Base-by-base conservation (phyloP, 345 rosid species). In the Melastoma malabathricum region DNA sequence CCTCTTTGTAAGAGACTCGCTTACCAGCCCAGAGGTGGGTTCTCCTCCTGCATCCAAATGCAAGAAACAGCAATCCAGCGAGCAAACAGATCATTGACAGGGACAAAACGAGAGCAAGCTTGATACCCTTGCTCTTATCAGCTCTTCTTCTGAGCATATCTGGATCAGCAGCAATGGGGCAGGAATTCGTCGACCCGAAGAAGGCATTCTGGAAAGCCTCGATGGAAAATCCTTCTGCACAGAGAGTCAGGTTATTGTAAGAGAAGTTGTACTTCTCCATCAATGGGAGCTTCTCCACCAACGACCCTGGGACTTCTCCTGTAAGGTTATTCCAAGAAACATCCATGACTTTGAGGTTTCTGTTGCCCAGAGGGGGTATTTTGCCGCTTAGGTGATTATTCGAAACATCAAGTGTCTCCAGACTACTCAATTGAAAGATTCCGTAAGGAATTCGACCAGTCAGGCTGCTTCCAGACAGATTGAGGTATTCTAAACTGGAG, bases 161-260 rank as follows among this genome's bases (percentile, higher is more conserved):
- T 0, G 90, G 89, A 46, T 89, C 75, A 38, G 89, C 94, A 53
- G 96, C 94, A n/a, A 89, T 80, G 9, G 96, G 98, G 55, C 98
- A 89, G 72, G 72, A 75, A 57, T 72, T 80, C 19, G 68, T 54
- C 25, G 81, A 76, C 6, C 96, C 96, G 57, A 60, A 67, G 67
- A 89, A 89, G 48, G 73, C 79, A 22, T 57, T 64, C 55, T 50
- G 54, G 18, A 85, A 43, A 56, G 71, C 73, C 56, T 78, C 71
- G 0, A 50, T 63, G 5, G 84, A 68, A 48, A 83, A 63, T 48
- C 71, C 66, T 10, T 68, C 58, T 13, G 77, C 72, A 64, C 98
- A 89, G 15, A 89, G 68, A 57, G 86, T 81, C 48, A 89, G 65
- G 77, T 83, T 89, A 71, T 89, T 89, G 83, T 71, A 76, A 46